Conservation (phyloP, 805 yeast species). For the Metschnikowia amazonensis region DNA sequence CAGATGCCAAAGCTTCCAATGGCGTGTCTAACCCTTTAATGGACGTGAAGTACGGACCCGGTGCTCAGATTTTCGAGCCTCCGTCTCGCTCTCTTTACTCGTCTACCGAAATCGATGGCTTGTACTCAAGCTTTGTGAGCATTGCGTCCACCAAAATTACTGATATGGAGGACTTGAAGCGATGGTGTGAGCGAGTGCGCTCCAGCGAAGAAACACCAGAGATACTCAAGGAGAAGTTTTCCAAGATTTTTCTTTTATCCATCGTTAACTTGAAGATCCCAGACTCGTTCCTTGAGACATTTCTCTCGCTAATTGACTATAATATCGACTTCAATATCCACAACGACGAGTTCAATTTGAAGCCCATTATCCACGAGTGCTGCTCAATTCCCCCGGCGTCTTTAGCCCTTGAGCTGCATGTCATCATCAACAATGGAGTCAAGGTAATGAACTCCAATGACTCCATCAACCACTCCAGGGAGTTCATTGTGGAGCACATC, state of each 20-base stretch:
- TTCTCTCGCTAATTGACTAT: constrained; percentile 38
- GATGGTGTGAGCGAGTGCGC: constrained; percentile 39
- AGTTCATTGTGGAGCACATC: constrained; percentile 35
- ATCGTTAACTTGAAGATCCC: constrained; percentile 62
- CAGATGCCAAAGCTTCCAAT: constrained; percentile 1
- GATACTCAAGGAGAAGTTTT: constrained; percentile 35
- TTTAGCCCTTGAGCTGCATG: constrained; percentile 31
- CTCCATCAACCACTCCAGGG: constrained; percentile 35
- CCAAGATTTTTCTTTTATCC: constrained; percentile 70
- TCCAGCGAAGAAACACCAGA: constrained; percentile 19
- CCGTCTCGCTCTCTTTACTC: constrained; percentile 21
- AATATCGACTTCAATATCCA: constrained; percentile 58
- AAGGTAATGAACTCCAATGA: constrained; percentile 37
- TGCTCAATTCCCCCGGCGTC: constrained; percentile 40
- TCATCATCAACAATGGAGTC: constrained; percentile 42
- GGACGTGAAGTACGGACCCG: neutral
- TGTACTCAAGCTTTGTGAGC: constrained; percentile 65
- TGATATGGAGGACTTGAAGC: constrained; percentile 31
- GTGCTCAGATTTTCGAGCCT: neutral
- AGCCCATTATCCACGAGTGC: constrained; percentile 73
- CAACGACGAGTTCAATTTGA: constrained; percentile 59
- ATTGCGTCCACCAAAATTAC: constrained; percentile 44
- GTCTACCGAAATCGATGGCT: constrained; percentile 58
- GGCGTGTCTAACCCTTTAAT: constrained; percentile 1
- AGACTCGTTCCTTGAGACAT: constrained; percentile 54